phyloP scores from a whole-genome alignment of 2,329 filamentous ascomycete genomes.

The Talaromyces sp. region DNA sequence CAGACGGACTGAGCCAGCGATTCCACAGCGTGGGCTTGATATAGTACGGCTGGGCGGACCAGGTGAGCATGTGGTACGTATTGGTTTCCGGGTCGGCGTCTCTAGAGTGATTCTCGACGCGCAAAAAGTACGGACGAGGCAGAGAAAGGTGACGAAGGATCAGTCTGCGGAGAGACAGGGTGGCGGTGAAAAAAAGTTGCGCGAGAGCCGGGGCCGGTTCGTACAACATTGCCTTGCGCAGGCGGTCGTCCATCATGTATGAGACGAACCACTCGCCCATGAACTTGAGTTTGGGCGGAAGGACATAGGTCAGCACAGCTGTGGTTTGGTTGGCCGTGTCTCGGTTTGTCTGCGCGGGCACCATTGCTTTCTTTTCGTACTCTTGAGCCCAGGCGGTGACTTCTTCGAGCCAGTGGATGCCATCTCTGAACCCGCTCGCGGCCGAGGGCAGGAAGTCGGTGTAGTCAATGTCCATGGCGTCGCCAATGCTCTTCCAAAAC shows the following conservation, averaged over 20 bases:
- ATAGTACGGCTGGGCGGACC: constrained; percentile 63
- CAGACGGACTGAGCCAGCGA: constrained; percentile 54
- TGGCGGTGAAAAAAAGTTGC: constrained; percentile 36
- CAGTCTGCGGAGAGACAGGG: constrained; percentile 51
- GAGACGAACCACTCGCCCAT: constrained; percentile 49
- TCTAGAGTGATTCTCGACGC: constrained; percentile 35
- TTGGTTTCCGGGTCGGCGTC: constrained; percentile 51
- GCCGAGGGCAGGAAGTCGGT: constrained; percentile 12
- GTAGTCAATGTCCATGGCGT: constrained; percentile 61
- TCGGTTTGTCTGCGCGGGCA: constrained; percentile 46
- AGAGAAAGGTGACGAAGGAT: constrained; percentile 54
- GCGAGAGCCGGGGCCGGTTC: constrained; percentile 31
- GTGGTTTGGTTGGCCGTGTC: constrained; percentile 56
- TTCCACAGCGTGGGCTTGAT: constrained; percentile 54
- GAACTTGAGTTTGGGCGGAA: constrained; percentile 41
- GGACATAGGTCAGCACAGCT: constrained; percentile 55
- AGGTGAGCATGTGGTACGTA: constrained; percentile 46
- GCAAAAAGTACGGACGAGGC: constrained; percentile 48
- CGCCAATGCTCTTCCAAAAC: constrained; percentile 67
- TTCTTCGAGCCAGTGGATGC: constrained; percentile 50
- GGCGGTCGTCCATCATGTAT: constrained; percentile 58
- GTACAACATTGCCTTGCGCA: constrained; percentile 62
- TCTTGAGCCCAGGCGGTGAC: constrained; percentile 45
- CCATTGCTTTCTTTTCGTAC: constrained; percentile 59
- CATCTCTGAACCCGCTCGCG: constrained; percentile 43